These are phyloP conservation scores for Sodiomyces alkalinus DNA, from an alignment of 2,329 filamentous ascomycete genomes.

Conservation along the genomic window DNA sequence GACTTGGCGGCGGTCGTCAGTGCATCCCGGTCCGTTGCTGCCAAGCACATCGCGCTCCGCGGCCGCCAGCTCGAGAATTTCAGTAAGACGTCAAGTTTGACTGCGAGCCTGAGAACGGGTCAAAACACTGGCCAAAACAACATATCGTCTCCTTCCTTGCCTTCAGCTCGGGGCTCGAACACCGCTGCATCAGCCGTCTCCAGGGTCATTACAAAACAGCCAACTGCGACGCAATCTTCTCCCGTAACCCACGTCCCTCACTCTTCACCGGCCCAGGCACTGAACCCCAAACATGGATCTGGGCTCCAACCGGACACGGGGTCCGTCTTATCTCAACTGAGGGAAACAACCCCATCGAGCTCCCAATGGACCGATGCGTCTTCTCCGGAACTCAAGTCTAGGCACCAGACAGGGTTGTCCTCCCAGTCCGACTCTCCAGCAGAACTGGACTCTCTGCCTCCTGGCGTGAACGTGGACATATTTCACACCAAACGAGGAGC, in stretches of 20 bases:
- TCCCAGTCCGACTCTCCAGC: constrained; percentile 1
- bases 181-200: too few species aligned
- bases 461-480: constrained; percentile 27
- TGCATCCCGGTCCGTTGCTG: constrained; percentile 53
- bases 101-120: constrained; percentile 19
- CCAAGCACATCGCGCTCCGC: constrained; percentile 44
- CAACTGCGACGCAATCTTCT: neutral
- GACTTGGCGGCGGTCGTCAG: constrained; percentile 57
- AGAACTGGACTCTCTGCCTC: constrained; percentile 19
- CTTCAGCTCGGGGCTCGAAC: too few species aligned
- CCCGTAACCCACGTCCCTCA: constrained; percentile 5
- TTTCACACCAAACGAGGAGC: constrained; percentile 32
- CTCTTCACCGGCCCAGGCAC: neutral
- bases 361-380: constrained; percentile 6
- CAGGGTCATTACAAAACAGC: too few species aligned
- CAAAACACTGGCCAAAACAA: too few species aligned
- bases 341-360: constrained; percentile 2
- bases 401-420: neutral
- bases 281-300: constrained; percentile 1
- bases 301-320: constrained; percentile 3
- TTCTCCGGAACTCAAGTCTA: neutral
- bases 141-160: too few species aligned
- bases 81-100: constrained; percentile 28
- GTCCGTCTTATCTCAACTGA: constrained; percentile 6
- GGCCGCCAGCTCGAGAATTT: constrained; percentile 37